phyloP scores from a whole-genome alignment of 768 basidiomycete species.

The Tylopilus plumbeoviolaceoides region DNA sequence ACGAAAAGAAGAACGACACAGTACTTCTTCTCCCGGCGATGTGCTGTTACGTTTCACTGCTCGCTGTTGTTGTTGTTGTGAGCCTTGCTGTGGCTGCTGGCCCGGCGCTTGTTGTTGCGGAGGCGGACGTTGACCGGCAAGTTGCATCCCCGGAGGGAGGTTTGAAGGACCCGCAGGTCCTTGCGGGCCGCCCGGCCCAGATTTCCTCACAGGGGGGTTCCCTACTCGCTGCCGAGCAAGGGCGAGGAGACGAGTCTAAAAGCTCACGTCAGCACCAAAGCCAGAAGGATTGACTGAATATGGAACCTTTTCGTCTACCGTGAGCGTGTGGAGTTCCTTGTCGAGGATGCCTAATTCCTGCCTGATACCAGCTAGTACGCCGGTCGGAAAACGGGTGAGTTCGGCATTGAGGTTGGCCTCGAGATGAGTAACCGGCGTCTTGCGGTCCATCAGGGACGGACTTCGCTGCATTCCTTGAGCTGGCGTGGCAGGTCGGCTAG shows the following conservation, averaged over 20 bases:
- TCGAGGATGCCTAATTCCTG: constrained; percentile 41
- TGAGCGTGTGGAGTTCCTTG: constrained; percentile 43
- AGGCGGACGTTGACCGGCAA: constrained; percentile 39
- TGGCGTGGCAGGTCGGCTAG: constrained; percentile 58
- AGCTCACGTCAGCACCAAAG: constrained; percentile 12
- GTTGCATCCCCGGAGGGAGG: constrained; percentile 33
- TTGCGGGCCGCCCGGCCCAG: constrained; percentile 28
- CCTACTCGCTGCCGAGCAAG: constrained; percentile 22
- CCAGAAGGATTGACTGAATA: not conserved
- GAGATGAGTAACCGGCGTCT: constrained; percentile 33
- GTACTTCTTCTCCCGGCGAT: constrained; percentile 60
- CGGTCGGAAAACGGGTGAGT: constrained; percentile 37
- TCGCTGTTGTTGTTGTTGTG: constrained; percentile 26
- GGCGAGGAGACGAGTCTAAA: constrained; percentile 36
- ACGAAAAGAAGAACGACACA: constrained; percentile 5
- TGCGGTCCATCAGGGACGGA: constrained; percentile 51
- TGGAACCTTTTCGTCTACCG: constrained; percentile 53
- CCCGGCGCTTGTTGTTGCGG: constrained; percentile 27
- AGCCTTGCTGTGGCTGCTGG: constrained; percentile 5
- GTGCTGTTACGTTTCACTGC: constrained; percentile 54
- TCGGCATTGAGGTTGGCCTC: constrained; percentile 37
- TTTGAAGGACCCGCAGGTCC: constrained; percentile 27
- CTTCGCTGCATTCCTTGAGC: constrained; percentile 50
- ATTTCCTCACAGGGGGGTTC: constrained; percentile 19
- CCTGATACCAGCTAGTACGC: constrained; percentile 34